Evolutionary conservation across 257 asterid species (phyloP), one percentile per base, ranked within the genome.

Genomic region (Solanum pinnatisectum): DNA sequence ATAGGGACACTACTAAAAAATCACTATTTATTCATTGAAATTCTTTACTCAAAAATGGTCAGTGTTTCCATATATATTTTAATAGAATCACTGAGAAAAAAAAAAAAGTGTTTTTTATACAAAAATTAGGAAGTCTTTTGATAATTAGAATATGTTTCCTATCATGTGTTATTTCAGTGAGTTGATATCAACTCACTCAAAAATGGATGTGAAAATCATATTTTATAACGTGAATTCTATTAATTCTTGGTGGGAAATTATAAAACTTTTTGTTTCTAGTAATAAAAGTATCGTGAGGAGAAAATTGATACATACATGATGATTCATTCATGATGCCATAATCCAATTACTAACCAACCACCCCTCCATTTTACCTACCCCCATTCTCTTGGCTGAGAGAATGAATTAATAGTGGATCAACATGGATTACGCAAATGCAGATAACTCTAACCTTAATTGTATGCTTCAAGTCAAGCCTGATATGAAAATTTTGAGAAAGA

Each of bases 271-370:
- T 59, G 1, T 59, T 59, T 59, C 67, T 18, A 56, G 11, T 56
- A 56, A 0, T 52, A 56, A 4, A 10, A 59, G 67, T 59, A 25
- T 25, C 0, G 0, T 65, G 15, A 13, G 16, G 42, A 9, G 20
- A 35, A 22, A 63, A 25, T 14, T 36, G 6, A 40, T n/a, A 63
- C 32, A 23, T 59, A 59, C 52, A 6, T 32, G 65, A 22, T 84
- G 36, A 23, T 59, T 60, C 89, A 89, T 86, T 59, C 59, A 83
- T 71, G 92, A 79, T 90, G 87, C 46, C 52, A 35, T n/a, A 44
- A 46, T 79, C 85, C 25, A 27, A 27, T 79, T 44, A 18, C 67
- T 44, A 79, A 27, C 67, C 67, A 79, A 30, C 85, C 18, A 44
- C 67, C 56, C 87, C 70, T 82, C 70, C 25, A 82, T 49, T 49